Evolutionary conservation across 1,284 basidiomycete genomes (phyloP), one percentile per base, ranked within the genome.

Genomic region (Tilletiopsis washingtonensis): DNA sequence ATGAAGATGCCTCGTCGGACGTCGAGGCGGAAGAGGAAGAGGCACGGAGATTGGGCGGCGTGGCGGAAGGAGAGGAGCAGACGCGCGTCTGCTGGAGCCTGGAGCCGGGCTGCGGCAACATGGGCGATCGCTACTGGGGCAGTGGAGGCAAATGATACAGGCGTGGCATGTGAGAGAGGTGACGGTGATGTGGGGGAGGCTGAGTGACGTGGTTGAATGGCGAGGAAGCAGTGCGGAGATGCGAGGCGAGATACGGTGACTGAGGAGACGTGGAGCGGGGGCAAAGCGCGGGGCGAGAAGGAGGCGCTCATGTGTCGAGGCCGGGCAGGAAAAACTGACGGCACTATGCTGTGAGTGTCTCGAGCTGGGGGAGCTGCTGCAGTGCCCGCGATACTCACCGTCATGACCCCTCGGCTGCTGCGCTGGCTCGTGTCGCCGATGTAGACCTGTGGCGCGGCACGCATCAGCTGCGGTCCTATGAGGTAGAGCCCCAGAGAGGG

Each of bases 81-180:
- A 38, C 19, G 32, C 27, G 6, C 23, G 14, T 42, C 4, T 38
- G 25, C 3, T 34, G 43, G 9, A 17, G 25, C 34, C 56, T 12
- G 12, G 20, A 29, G 58, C 34, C 42, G 40, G 15, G 57, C 48
- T 15, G 26, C 12, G 24, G n/a, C 6, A 61, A 60, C 20, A 70
- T 71, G 40, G 67, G 69, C 15, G 68, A 71, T 48, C 61, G 69
- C 0, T 71, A 66, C 56, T 71, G 56, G 56, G 62, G 67, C 26
- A 69, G n/a, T n/a, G n/a, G n/a, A n/a, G n/a, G n/a, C n/a, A n/a
- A n/a, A n/a, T n/a, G n/a, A n/a, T n/a, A n/a, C n/a, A n/a, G n/a
- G n/a, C n/a, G n/a, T n/a, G n/a, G n/a, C n/a, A n/a, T n/a, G n/a
- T n/a, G n/a, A n/a, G n/a, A n/a, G n/a, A n/a, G n/a, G n/a, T n/a